phyloP scores from a whole-genome alignment of 306 rosid species.

The Quercus variabilis region DNA sequence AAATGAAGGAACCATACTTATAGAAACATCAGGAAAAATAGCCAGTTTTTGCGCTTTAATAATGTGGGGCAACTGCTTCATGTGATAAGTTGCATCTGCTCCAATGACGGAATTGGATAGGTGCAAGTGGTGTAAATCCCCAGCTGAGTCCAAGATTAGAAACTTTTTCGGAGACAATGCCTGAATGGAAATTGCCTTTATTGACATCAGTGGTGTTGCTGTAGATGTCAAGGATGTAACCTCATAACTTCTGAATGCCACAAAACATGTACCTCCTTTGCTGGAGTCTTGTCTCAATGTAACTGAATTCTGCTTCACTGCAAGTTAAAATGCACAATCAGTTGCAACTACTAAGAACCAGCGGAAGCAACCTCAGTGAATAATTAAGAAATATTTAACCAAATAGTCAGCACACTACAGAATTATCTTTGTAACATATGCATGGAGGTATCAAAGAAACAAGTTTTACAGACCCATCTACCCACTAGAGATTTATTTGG shows the following conservation, averaged over 20 bases:
- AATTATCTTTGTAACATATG: conserved; percentile 4
- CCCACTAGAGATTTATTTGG: conserved; percentile 27
- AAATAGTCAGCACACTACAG: conserved; percentile 14
- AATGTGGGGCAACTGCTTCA: conserved; percentile 52
- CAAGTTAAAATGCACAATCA: conserved; percentile 37
- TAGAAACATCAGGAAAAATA: conserved; percentile 59
- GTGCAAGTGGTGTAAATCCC: conserved; percentile 65
- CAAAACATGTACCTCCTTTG: conserved; percentile 62
- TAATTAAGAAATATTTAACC: conserved; percentile 1
- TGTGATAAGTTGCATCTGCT: conserved; percentile 40
- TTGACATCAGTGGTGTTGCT: conserved; percentile 28
- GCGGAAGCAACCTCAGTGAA: conserved; percentile 13
- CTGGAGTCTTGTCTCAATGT: conserved; percentile 43
- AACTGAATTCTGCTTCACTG: conserved; percentile 61
- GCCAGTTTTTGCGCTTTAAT: conserved; percentile 67
- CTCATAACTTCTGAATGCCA: conserved; percentile 46
- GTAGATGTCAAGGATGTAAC: conserved; percentile 39
- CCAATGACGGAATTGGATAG: conserved; percentile 52
- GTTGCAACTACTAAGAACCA: conserved; percentile 17
- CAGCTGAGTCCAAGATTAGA: conserved; percentile 71
- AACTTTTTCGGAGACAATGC: conserved; percentile 62
- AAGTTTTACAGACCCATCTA: conserved; percentile 2
- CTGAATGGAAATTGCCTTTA: conserved; percentile 70
- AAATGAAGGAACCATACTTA: conserved; percentile 43
- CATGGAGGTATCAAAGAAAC: background rate